Base-by-base conservation (phyloP, 345 rosid genomes). In the Trapa incisa region DNA sequence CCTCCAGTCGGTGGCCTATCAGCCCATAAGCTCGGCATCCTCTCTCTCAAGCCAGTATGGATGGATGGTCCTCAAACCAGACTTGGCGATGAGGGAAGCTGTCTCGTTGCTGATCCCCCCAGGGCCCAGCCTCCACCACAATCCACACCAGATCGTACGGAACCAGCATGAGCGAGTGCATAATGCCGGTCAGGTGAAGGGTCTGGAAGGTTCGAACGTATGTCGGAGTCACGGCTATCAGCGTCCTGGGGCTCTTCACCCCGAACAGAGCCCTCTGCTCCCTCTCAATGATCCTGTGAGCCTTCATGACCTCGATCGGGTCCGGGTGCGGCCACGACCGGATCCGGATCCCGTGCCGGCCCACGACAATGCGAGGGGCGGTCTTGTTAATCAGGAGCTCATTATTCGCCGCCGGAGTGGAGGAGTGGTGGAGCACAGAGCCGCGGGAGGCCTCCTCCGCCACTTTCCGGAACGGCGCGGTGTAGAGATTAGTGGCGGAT, bases 291-390 rank as follows among this genome's bases (percentile, higher is more conserved):
- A 95, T 86, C 81, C 67, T 80, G 67, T 95, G 99, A 43, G 99
- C 99, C 73, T 78, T 85, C 96, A 95, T 86, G 14, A 95, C 96
- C 75, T 95, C 99, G 9, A 70, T 42, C 71, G 98, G 92, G 73
- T 89, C 75, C 61, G 99, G 99, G 64, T 91, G 99, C 16, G 99
- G 99, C 99, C 98, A 95, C 2, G 98, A 96, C 54, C 99, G 93
- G 88, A 95, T 91, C 87, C 96, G 89, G 88, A 95, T 95, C 85
- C 99, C 99, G 68, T 95, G 99, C 43, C 99, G 83, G 15, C 99
- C 99, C 0, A 91, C 99, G 9, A 89, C 85, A 10, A 95, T 98
- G 37, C 96, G 74, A 4, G 98, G 89, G 70, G 77, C 83, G 22
- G 75, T 74, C 62, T 80, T 77, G 17, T 67, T 35, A 29, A 65